phyloP scores from a whole-genome alignment of 202 grass and related monocot species.

The Musa balbisiana region DNA sequence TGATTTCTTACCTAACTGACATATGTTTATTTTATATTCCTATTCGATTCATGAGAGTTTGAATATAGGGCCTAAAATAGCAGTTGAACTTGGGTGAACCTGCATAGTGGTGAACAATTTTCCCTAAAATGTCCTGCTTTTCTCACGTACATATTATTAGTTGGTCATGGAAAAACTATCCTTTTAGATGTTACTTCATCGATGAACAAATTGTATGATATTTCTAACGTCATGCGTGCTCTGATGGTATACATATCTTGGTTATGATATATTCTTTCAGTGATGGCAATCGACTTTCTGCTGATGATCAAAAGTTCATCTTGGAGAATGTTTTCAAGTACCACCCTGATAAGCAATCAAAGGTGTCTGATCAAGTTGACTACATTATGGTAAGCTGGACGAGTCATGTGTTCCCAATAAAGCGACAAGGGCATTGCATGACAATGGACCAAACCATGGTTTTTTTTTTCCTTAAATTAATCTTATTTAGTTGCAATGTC shows the following conservation, averaged over 20 bases:
- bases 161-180: no score
- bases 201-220: no score
- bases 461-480: neutral
- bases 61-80: no score
- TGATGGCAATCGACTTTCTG: slow-evolving; percentile 42
- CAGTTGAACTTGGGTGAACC: no score
- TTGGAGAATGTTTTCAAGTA: slow-evolving; percentile 65
- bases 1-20: no score
- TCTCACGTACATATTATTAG: no score
- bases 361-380: slow-evolving; percentile 56
- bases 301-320: slow-evolving; percentile 69
- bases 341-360: slow-evolving; percentile 69
- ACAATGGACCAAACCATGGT: neutral
- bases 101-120: no score
- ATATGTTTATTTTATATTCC: no score
- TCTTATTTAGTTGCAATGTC: neutral
- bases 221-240: no score
- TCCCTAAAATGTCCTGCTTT: no score
- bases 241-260: slow-evolving; percentile 10
- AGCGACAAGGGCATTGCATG: neutral
- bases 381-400: slow-evolving; percentile 54
- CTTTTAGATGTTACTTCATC: no score
- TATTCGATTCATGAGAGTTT: no score
- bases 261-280: slow-evolving; percentile 37
- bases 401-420: neutral